These are phyloP conservation scores for Kernera saxatilis DNA, from an alignment of 345 rosid genomes.

Conservation along the genomic window DNA sequence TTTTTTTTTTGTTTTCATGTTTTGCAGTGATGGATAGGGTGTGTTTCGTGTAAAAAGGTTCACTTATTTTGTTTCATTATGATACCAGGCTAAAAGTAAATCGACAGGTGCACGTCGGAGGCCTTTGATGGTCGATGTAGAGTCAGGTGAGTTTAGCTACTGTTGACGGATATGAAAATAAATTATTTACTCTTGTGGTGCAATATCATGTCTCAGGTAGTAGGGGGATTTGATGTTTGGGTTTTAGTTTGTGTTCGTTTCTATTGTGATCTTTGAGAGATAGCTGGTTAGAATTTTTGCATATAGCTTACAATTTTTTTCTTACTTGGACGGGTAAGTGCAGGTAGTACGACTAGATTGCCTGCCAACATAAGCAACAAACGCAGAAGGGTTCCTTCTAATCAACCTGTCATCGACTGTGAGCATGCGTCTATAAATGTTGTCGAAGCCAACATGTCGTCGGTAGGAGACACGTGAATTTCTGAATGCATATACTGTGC, in stretches of 20 bases:
- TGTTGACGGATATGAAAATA: too few relatives aligned
- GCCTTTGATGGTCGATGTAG: constrained; percentile 58
- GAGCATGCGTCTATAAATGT: constrained; percentile 1
- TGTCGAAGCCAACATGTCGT: neutral
- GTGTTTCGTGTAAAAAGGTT: neutral
- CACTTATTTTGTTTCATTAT: constrained; percentile 6
- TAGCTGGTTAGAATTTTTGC: neutral
- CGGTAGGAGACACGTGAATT: neutral
- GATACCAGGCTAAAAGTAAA: constrained; percentile 72
- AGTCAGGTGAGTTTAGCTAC: constrained; percentile 58
- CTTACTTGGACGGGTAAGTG: neutral
- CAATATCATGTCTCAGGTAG: neutral
- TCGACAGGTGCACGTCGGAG: constrained; percentile 45
- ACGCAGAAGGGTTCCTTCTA: constrained; percentile 22
- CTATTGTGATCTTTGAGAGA: neutral
- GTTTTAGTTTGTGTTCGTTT: neutral
- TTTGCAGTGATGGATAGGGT: neutral
- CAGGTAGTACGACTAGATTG: constrained; percentile 19
- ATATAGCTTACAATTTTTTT: neutral
- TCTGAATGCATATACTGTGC: neutral
- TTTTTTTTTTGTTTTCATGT: neutral
- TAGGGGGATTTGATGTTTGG: too few relatives aligned
- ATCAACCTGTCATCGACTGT: constrained; percentile 30
- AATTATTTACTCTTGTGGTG: neutral
- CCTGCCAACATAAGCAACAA: constrained; percentile 23